Evolutionary conservation across 1,284 basidiomycete genomes (phyloP), one percentile per base, ranked within the genome.

Genomic region (Cutaneotrichosporon dermatis): DNA sequence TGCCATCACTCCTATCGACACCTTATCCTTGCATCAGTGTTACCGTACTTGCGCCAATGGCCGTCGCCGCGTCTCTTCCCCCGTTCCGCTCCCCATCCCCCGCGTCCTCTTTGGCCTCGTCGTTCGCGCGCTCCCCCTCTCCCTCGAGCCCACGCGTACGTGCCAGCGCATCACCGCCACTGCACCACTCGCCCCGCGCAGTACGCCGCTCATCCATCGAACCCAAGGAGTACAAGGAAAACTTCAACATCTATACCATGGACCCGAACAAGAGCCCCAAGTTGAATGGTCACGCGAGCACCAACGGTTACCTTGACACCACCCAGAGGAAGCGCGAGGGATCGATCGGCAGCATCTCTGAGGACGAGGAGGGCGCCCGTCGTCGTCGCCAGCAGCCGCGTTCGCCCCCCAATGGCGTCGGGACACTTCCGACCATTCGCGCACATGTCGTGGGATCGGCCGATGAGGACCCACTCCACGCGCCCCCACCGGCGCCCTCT

Each of bases 361-460:
- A 62, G 51, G 60, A 62, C 51, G 60, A 58, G 12, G 57, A 53
- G 39, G 60, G 45, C 44, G 9, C 13, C 10, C 36, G 41, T 10
- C 55, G 56, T 35, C 59, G 59, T 33, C 46, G 46, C 42, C 40
- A 46, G 13, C 37, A 35, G n/a, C 33, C 59, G 46, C 57, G 58
- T 36, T 51, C 54, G 12, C 62, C 62, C 2, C 54, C 58, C 3
- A 11, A 55, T 2, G 57, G 55, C 41, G 58, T 61, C 39, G 44
- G 44, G 13, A 72, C 71, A 0, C 61, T 75, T 34, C 67, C 69
- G 2, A 70, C 71, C 37, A 70, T 75, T 13, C 63, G 62, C 36
- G 73, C 69, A 36, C 58, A 68, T 15, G 68, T 67, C 25, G 62
- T 62, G 40, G 66, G 66, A 42, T n/a, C 54, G 25, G 57, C 48